These are phyloP conservation scores for Trichoderma gracile DNA, from an alignment of 2,329 filamentous ascomycete species.

Conservation along the genomic window DNA sequence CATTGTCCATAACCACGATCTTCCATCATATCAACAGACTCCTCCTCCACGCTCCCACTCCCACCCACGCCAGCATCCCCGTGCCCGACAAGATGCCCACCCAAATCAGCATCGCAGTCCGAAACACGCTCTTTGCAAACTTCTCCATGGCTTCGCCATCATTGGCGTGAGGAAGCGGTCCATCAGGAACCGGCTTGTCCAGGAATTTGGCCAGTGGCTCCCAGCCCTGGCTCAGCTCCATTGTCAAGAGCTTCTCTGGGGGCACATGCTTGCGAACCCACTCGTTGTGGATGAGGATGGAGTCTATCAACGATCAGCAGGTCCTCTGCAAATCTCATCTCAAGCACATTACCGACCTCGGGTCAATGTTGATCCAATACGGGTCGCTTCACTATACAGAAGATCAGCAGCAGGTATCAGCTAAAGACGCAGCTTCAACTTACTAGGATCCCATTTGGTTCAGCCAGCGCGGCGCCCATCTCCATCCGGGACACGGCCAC, in stretches of 20 bases:
- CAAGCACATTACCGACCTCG: background rate
- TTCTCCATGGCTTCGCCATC: conserved; percentile 29
- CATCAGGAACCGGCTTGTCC: conserved; percentile 31
- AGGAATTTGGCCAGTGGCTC: conserved; percentile 35
- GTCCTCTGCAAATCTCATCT: background rate
- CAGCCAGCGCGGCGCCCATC: conserved; percentile 17
- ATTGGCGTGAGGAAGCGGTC: conserved; percentile 35
- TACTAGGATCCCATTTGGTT: background rate
- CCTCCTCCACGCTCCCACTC: background rate
- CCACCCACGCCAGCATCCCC: background rate
- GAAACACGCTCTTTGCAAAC: background rate
- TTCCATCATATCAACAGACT: background rate
- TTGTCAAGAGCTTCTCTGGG: conserved; percentile 18
- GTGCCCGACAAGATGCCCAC: background rate
- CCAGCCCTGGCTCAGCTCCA: conserved; percentile 33
- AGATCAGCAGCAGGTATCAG: background rate
- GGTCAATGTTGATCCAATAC: background rate
- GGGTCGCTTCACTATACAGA: background rate
- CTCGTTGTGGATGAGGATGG: conserved; percentile 15
- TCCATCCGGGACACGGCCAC: conserved; percentile 27
- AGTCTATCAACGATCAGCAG: background rate
- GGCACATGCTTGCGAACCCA: conserved; percentile 4
- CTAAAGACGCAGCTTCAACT: background rate
- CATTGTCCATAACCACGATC: background rate
- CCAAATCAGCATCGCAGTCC: conserved; percentile 10